These are phyloP conservation scores for Fomes fomentarius DNA, from an alignment of 1,284 basidiomycete genomes.

Conservation along the genomic window DNA sequence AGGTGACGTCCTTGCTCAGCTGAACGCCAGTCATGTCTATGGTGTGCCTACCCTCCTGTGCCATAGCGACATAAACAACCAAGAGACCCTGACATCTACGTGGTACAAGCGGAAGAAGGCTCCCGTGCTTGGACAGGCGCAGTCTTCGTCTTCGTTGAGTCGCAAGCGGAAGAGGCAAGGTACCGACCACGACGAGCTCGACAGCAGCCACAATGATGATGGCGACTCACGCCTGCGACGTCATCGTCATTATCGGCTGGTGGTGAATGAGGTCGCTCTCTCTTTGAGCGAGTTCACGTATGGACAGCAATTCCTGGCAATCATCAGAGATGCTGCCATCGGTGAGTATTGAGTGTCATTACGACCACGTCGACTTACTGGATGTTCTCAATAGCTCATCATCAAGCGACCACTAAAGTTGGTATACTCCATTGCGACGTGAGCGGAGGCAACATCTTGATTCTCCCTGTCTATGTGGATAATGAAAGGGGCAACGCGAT, in stretches of 20 bases:
- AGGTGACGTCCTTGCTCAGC: not conserved
- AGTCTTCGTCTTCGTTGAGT: not conserved
- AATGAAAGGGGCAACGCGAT: not conserved
- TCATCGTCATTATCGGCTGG: conserved; percentile 16
- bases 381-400: not conserved
- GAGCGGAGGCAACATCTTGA: conserved; percentile 17
- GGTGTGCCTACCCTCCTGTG: conserved; percentile 12
- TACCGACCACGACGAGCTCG: not conserved
- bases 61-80: conserved; percentile 13
- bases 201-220: no score
- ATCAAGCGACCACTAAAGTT: not conserved
- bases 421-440: conserved; percentile 12
- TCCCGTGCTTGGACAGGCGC: no score
- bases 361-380: not conserved
- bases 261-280: conserved; percentile 8
- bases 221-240: not conserved
- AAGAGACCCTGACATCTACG: conserved; percentile 1
- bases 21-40: not conserved
- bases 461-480: not conserved
- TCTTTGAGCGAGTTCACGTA: conserved; percentile 1
- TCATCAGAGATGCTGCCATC: conserved; percentile 5
- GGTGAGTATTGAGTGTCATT: conserved; percentile 1
- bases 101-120: not conserved
- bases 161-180: conserved; percentile 3
- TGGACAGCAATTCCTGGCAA: not conserved